Conservation (phyloP, 2,329 filamentous ascomycete species). For the Teratosphaeria nubilosa region DNA sequence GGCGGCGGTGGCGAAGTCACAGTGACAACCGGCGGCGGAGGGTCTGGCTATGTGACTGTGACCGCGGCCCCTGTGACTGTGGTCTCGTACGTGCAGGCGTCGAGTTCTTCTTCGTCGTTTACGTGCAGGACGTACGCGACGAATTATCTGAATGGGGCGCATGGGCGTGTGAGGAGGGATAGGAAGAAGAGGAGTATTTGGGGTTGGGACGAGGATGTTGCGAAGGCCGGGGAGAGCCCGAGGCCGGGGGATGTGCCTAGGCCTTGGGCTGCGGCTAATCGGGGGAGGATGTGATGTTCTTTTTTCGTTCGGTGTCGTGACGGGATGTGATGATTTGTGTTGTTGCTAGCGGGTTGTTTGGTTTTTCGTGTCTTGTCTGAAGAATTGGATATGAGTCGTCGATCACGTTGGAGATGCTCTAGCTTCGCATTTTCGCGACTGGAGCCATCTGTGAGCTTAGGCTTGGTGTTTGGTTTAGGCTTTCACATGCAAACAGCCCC, state of each 20-base stretch:
- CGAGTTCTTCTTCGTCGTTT: neutral
- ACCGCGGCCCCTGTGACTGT: neutral
- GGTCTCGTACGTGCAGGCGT: neutral
- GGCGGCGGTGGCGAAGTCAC: neutral
- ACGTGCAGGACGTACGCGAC: constrained; percentile 1
- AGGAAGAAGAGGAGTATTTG: constrained; percentile 14
- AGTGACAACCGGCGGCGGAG: neutral
- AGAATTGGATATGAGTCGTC: neutral
- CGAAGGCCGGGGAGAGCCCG: neutral
- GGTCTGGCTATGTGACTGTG: neutral
- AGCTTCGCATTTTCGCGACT: no score
- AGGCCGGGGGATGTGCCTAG: neutral
- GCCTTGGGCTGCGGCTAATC: neutral
- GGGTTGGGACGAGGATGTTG: constrained; percentile 1
- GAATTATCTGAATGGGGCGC: constrained; percentile 2
- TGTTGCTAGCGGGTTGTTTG: neutral
- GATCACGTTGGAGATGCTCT: no score
- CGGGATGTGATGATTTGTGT: neutral
- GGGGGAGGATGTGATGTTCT: neutral
- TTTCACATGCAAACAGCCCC: no score
- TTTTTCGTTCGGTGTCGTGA: no score
- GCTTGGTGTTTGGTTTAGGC: no score
- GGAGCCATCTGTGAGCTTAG: no score
- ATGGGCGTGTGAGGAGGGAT: constrained; percentile 9
- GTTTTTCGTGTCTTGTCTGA: neutral